Percentiles rank a stretch among this genome's conserved stretches.
These are phyloP conservation scores for Bertia moriformis DNA, from an alignment of 2,329 filamentous ascomycete species.

Conservation along the genomic window DNA sequence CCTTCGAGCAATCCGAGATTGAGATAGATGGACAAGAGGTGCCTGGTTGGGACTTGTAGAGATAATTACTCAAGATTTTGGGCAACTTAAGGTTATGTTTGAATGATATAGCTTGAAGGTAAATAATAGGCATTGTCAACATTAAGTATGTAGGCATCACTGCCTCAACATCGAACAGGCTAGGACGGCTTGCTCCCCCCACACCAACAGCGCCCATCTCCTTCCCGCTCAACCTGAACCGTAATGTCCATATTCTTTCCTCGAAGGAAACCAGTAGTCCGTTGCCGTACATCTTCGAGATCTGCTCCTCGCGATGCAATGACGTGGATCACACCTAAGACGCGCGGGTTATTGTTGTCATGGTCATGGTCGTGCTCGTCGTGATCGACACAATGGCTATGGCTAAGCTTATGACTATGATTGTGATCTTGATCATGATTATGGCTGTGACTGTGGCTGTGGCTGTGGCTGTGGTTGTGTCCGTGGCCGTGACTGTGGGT, in stretches of 20 bases:
- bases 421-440: not conserved
- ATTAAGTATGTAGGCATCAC: no score
- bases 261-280: conserved; percentile 35
- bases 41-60: no score
- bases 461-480: conserved; percentile 15
- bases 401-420: conserved; percentile 5
- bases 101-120: no score
- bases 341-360: conserved; percentile 17
- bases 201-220: conserved; percentile 47
- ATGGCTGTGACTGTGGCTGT: conserved; percentile 6
- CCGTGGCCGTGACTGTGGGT: conserved; percentile 5
- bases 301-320: conserved; percentile 37
- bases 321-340: conserved; percentile 48
- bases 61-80: no score
- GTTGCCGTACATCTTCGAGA: conserved; percentile 41
- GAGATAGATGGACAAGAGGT: no score
- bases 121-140: no score
- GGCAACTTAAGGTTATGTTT: no score
- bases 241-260: conserved; percentile 42
- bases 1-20: no score
- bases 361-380: conserved; percentile 20
- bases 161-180: no score
- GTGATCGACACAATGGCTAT: conserved; percentile 16
- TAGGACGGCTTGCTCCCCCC: conserved; percentile 31
- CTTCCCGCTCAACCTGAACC: conserved; percentile 48